Evolutionary conservation across 352 stramenopile genomes (phyloP).

Genomic region (Phytophthora sojae): DNA sequence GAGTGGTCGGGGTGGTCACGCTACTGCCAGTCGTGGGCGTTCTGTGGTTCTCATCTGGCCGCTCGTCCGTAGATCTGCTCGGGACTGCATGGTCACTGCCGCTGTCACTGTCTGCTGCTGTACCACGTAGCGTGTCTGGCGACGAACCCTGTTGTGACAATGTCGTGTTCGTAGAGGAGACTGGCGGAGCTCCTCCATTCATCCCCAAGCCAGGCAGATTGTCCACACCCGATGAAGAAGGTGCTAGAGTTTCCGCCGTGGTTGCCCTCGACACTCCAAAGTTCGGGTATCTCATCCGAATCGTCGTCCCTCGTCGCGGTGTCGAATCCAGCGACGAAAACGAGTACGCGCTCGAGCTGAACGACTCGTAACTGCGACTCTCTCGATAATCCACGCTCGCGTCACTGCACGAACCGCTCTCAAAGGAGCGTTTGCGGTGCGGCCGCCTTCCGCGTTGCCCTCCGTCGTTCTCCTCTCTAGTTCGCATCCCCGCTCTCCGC

Average conservation of each 20-base stretch:
- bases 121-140: neutral
- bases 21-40: constrained; percentile 39
- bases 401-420: constrained; percentile 24
- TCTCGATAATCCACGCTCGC: constrained; percentile 35
- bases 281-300: constrained; percentile 24
- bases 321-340: constrained; percentile 41
- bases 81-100: neutral
- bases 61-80: neutral
- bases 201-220: constrained; percentile 8
- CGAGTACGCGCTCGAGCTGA: constrained; percentile 43
- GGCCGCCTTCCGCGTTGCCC: constrained; percentile 8
- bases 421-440: constrained; percentile 15
- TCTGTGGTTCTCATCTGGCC: constrained; percentile 7
- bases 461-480: neutral
- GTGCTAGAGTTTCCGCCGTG: constrained; percentile 40
- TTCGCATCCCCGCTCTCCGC: neutral
- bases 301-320: constrained; percentile 4
- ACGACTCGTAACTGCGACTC: constrained; percentile 33
- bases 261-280: constrained; percentile 36
- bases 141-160: constrained; percentile 7
- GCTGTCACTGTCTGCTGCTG: constrained; percentile 2
- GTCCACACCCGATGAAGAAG: constrained; percentile 26
- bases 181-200: neutral
- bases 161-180: constrained; percentile 3
- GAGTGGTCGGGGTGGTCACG: constrained; percentile 52